Evolutionary conservation across 305 asterid genomes (phyloP).

Genomic region (Fraxinus sp.): DNA sequence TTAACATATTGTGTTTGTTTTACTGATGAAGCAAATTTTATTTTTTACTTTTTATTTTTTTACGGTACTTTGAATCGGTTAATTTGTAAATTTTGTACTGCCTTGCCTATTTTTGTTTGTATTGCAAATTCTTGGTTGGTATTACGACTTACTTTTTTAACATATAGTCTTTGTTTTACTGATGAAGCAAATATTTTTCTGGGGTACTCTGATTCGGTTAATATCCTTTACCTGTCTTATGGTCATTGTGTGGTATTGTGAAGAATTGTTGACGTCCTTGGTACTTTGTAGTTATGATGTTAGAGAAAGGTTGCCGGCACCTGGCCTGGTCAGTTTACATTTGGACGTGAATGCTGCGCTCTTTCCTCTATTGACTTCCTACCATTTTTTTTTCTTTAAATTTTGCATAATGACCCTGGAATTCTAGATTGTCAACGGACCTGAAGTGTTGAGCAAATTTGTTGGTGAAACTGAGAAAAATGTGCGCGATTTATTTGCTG

Average conservation of each 20-base stretch:
- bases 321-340: constrained; percentile 16
- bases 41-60: neutral
- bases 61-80: neutral
- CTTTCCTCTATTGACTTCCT: constrained; percentile 11
- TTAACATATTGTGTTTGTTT: neutral
- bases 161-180: neutral
- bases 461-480: constrained; percentile 99
- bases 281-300: constrained; percentile 15
- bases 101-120: neutral
- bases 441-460: constrained; percentile 93
- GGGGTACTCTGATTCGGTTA: neutral
- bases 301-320: neutral
- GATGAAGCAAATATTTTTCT: constrained; percentile 3
- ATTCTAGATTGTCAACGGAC: constrained; percentile 93
- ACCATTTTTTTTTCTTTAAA: neutral
- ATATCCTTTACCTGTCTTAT: constrained; percentile 1
- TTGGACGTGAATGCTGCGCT: constrained; percentile 21
- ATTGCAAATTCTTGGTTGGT: neutral
- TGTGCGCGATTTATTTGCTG: constrained; percentile 97
- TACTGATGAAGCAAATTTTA: neutral
- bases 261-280: constrained; percentile 4
- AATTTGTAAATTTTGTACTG: neutral
- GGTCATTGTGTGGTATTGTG: constrained; percentile 15
- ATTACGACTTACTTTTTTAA: neutral
- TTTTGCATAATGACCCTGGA: constrained; percentile 22